A percentile compares a stretch with the other conserved stretches of the same genome.
These are phyloP conservation scores for Seminavis robusta DNA, from an alignment of 108 stramenopile species.

Conservation along the genomic window DNA sequence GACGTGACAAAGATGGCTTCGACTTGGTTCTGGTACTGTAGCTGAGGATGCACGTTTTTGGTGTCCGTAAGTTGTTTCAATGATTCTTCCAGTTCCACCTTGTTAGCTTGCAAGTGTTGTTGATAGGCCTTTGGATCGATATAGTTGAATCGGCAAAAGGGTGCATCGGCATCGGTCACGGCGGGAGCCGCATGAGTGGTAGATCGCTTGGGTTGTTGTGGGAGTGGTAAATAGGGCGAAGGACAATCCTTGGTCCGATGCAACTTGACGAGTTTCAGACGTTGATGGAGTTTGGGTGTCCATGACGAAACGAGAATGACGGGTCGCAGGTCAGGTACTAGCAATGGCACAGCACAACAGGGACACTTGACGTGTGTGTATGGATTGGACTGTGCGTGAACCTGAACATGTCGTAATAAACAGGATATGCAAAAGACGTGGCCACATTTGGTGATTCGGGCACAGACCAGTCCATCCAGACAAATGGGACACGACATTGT, in stretches of 20 bases:
- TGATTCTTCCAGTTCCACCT: constrained; percentile 13
- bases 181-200: constrained; percentile 29
- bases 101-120: constrained; percentile 8
- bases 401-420: constrained; percentile 58
- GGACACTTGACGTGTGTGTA: constrained; percentile 36
- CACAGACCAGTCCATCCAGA: constrained; percentile 48
- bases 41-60: background rate
- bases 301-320: constrained; percentile 41
- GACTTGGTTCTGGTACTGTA: too few relatives aligned
- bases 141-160: constrained; percentile 45
- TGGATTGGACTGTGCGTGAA: constrained; percentile 14
- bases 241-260: constrained; percentile 47
- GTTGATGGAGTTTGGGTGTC: constrained; percentile 15
- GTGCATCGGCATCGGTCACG: constrained; percentile 33
- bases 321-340: constrained; percentile 56
- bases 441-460: constrained; percentile 76
- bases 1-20: constrained; percentile 16
- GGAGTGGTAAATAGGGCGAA: constrained; percentile 61
- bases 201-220: constrained; percentile 6
- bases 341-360: constrained; percentile 37
- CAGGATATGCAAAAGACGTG: constrained; percentile 76
- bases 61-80: background rate
- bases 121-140: constrained; percentile 28
- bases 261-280: constrained; percentile 57
- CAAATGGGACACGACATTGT: constrained; percentile 63